Conservation (phyloP, 176 grass and related monocot species). For the Dendrocalamus sinicus region DNA sequence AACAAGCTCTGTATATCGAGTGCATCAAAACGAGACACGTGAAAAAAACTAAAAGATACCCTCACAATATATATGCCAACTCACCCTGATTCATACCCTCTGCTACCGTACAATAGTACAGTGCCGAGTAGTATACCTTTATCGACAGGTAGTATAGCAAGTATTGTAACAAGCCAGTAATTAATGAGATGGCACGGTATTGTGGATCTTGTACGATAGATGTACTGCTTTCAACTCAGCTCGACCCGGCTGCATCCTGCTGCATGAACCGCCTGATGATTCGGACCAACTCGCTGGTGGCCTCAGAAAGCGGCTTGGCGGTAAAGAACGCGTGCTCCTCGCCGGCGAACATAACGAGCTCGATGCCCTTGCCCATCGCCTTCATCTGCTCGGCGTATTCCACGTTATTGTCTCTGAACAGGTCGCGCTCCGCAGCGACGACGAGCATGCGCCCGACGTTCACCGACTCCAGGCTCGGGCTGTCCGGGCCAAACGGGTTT, state of each 20-base stretch:
- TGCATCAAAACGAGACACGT: no score
- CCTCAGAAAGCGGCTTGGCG: conserved; percentile 42
- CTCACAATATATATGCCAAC: no score
- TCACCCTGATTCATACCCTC: no score
- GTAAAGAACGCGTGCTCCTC: conserved; percentile 59
- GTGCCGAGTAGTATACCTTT: no score
- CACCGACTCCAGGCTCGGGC: conserved; percentile 26
- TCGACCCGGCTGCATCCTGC: neutral
- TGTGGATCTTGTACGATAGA: no score
- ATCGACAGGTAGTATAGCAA: no score
- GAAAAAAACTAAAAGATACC: no score
- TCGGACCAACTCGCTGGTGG: conserved; percentile 28
- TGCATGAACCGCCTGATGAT: conserved; percentile 43
- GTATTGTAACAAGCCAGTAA: no score
- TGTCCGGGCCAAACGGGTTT: conserved; percentile 44
- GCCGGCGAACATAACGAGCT: conserved; percentile 44
- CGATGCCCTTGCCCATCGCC: conserved; percentile 39
- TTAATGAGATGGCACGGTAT: no score
- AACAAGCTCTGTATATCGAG: no score
- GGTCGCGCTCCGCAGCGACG: conserved; percentile 43
- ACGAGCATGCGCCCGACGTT: conserved; percentile 47
- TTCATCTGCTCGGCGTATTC: conserved; percentile 52
- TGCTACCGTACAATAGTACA: no score
- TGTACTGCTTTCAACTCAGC: no score
- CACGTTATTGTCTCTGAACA: conserved; percentile 46